phyloP scores from a whole-genome alignment of 2,329 filamentous ascomycete species.

The Trichoderma brevicompactum region DNA sequence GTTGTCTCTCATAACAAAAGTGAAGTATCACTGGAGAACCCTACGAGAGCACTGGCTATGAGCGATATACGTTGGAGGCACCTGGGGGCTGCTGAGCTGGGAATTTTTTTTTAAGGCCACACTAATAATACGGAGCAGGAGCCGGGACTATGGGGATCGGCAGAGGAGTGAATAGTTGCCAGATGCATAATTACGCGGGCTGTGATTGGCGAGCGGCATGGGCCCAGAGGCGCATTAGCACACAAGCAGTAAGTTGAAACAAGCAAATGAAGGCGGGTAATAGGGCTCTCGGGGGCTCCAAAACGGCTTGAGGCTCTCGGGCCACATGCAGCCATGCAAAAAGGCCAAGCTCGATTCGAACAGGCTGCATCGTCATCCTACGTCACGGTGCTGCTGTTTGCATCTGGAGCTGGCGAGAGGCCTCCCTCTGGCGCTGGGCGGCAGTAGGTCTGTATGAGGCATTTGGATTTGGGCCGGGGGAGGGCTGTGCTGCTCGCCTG shows the following conservation, averaged over 20 bases:
- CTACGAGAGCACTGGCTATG: slow-evolving; percentile 25
- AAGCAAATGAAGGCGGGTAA: slow-evolving; percentile 3
- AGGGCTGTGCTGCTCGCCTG: slow-evolving; percentile 22
- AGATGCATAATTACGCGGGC: slow-evolving; percentile 20
- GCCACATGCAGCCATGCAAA: not conserved
- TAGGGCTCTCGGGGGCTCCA: not conserved
- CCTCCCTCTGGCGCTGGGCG: slow-evolving; percentile 1
- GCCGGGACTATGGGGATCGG: slow-evolving; percentile 27
- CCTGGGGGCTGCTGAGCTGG: slow-evolving; percentile 28
- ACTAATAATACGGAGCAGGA: slow-evolving; percentile 25
- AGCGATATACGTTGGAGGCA: slow-evolving; percentile 32
- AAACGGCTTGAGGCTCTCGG: slow-evolving; percentile 20
- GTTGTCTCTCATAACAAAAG: slow-evolving; percentile 28
- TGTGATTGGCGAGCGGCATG: slow-evolving; percentile 22
- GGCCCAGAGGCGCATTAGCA: not conserved
- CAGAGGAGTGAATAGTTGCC: slow-evolving; percentile 26
- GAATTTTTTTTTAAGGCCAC: slow-evolving; percentile 22
- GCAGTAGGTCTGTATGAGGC: slow-evolving; percentile 22
- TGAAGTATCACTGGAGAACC: slow-evolving; percentile 27
- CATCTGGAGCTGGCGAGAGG: slow-evolving; percentile 10
- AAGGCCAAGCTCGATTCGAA: slow-evolving; percentile 17
- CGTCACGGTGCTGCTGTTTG: slow-evolving; percentile 20
- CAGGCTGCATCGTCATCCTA: slow-evolving; percentile 27
- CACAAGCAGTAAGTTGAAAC: slow-evolving; percentile 1
- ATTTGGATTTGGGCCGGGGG: slow-evolving; percentile 27